Evolutionary conservation across 192 early-diverging fungal species (phyloP), one percentile per base, ranked within the genome.

Genomic region (Geranomyces michiganensis): DNA sequence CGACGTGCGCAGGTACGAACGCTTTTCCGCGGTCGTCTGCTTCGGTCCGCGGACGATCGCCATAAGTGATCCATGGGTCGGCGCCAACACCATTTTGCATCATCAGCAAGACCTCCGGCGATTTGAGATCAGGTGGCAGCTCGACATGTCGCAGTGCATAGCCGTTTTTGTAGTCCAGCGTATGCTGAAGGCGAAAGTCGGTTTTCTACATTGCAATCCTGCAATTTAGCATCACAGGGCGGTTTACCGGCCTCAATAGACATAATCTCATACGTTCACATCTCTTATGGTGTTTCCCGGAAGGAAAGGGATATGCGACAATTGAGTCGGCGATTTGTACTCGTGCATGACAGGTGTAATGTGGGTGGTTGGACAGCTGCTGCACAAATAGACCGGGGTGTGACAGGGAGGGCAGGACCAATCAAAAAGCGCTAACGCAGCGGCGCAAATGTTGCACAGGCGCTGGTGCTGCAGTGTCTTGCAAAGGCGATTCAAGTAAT

Each of bases 1-100:
- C 80, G 10, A 88, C 87, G 72, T 82, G 83, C 1, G 85, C 83
- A 0, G 87, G 87, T 0, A 88, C 72, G 62, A 88, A 88, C 19
- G 65, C 70, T 26, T 68, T 45, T 10, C 26, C 55, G 9, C 29
- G 41, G 43, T 44, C 15, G 33, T 60, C 68, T 1, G 21, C 59
- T 19, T n/a, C 33, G 13, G n/a, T 21, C 0, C 13, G 61, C 26
- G n/a, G 45, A 22, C 31, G 22, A 56, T 60, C 71, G 14, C 47
- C 82, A 55, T 87, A 87, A 6, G 79, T 79, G 27, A 84, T 69
- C 6, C 77, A 66, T 4, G 79, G 77, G 44, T 85, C 79, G 0
- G 72, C 43, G 13, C 74, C 76, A 3, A 76, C 49, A 44, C 73
- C 59, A 19, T 62, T 64, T 8, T 19, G 31, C 29, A 32, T 27